Conservation (phyloP, 331 rosid species). For the Pyrus hybrid region DNA sequence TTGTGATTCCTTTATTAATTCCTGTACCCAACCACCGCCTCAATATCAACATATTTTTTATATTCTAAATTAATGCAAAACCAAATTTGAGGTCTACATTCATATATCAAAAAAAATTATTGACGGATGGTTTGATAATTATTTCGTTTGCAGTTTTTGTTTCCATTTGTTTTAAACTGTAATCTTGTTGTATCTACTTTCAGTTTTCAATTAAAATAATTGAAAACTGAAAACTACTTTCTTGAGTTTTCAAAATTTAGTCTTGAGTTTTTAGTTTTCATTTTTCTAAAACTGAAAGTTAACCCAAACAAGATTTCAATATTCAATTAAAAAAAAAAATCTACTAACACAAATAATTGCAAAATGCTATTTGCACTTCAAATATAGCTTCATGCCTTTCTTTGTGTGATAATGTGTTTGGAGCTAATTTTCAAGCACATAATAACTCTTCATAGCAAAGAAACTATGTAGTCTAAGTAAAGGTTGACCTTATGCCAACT, state of each 20-base stretch:
- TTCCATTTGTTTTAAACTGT: background rate
- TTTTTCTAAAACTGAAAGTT: no score
- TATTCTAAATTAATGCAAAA: background rate
- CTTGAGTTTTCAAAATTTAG: no score
- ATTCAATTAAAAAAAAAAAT: no score
- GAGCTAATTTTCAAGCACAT: background rate
- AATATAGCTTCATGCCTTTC: background rate
- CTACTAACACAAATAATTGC: background rate
- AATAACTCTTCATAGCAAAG: background rate
- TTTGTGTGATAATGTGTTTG: background rate
- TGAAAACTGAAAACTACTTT: no score
- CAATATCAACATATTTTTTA: background rate
- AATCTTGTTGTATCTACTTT: no score
- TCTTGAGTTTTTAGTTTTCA: no score
- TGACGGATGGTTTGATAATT: no score
- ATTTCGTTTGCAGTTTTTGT: background rate
- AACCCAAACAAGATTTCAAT: no score
- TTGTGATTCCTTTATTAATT: constrained; percentile 24
- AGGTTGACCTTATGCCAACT: background rate
- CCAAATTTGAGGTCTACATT: background rate
- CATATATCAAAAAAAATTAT: background rate
- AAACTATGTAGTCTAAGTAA: background rate
- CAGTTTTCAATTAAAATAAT: no score
- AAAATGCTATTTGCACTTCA: background rate
- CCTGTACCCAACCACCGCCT: constrained; percentile 21